phyloP scores from a whole-genome alignment of 2,329 filamentous ascomycete genomes.

The Coniochaeta sp. region DNA sequence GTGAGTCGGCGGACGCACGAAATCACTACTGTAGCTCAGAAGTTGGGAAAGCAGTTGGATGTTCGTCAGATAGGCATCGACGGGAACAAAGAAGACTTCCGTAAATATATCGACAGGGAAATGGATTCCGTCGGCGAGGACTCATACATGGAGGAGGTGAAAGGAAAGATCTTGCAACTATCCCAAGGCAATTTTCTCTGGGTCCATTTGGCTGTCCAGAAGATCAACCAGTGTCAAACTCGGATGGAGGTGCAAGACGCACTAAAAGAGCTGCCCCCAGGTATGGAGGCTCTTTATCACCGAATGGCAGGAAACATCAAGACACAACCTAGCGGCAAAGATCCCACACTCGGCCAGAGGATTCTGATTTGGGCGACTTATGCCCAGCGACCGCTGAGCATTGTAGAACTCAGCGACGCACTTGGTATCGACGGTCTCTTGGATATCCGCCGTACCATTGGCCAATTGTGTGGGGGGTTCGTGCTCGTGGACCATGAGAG shows the following conservation, averaged over 20 bases:
- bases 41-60: slow-evolving; percentile 4
- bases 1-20: slow-evolving; percentile 20
- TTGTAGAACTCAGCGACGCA: slow-evolving; percentile 16
- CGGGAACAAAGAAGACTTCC: slow-evolving; percentile 13
- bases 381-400: slow-evolving; percentile 14
- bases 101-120: slow-evolving; percentile 12
- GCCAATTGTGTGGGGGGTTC: slow-evolving; percentile 22
- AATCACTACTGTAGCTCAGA: slow-evolving; percentile 11
- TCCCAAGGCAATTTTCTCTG: slow-evolving; percentile 26
- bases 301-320: slow-evolving; percentile 21
- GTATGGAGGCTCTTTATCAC: slow-evolving; percentile 24
- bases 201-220: slow-evolving; percentile 21
- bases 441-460: slow-evolving; percentile 19
- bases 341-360: slow-evolving; percentile 10
- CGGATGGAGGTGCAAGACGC: slow-evolving; percentile 15
- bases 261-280: slow-evolving; percentile 19
- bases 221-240: slow-evolving; percentile 19
- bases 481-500: slow-evolving; percentile 20
- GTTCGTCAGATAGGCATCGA: slow-evolving; percentile 8
- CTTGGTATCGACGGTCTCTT: slow-evolving; percentile 14
- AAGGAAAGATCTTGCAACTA: slow-evolving; percentile 14
- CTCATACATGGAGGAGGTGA: slow-evolving; percentile 14
- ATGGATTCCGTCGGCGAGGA: slow-evolving; percentile 10
- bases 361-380: slow-evolving; percentile 19
- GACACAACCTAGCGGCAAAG: slow-evolving; percentile 1